phyloP scores from a whole-genome alignment of 345 rosid species.

The Erucastrum elatum region DNA sequence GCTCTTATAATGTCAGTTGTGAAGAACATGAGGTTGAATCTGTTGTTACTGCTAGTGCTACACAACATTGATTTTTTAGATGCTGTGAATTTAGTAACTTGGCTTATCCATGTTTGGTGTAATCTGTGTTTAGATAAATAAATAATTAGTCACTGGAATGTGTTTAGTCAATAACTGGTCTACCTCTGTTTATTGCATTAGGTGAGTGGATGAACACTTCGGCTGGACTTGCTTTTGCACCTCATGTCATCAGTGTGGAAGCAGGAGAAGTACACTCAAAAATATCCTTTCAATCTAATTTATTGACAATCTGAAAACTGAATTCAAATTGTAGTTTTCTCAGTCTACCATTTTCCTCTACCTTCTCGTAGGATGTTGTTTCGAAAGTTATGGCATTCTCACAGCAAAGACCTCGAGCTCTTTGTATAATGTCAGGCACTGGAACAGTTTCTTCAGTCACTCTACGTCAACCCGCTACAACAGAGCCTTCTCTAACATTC shows the following conservation, averaged over 20 bases:
- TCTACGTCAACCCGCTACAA: constrained; percentile 73
- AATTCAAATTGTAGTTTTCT: neutral
- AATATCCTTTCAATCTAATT: neutral
- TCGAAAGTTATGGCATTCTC: constrained; percentile 76
- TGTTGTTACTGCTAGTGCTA: constrained; percentile 14
- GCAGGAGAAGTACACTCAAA: constrained; percentile 69
- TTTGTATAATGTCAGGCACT: constrained; percentile 87
- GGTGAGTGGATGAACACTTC: constrained; percentile 99
- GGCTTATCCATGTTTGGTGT: neutral
- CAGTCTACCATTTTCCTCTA: no score
- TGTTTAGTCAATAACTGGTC: neutral
- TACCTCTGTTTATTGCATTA: constrained; percentile 33
- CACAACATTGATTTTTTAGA: neutral
- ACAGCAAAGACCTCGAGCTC: constrained; percentile 88
- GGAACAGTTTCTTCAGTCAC: constrained; percentile 91
- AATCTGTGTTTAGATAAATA: neutral
- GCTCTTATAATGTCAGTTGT: neutral
- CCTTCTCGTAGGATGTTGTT: constrained; percentile 67
- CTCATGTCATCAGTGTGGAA: constrained; percentile 78
- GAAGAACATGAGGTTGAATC: constrained; percentile 3
- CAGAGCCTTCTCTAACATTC: constrained; percentile 54
- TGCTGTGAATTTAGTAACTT: neutral
- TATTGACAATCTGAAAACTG: neutral
- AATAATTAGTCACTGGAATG: constrained; percentile 5
- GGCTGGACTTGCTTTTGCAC: constrained; percentile 94